Conservation (phyloP, 305 asterid genomes). For the Caryopteris hybrid region DNA sequence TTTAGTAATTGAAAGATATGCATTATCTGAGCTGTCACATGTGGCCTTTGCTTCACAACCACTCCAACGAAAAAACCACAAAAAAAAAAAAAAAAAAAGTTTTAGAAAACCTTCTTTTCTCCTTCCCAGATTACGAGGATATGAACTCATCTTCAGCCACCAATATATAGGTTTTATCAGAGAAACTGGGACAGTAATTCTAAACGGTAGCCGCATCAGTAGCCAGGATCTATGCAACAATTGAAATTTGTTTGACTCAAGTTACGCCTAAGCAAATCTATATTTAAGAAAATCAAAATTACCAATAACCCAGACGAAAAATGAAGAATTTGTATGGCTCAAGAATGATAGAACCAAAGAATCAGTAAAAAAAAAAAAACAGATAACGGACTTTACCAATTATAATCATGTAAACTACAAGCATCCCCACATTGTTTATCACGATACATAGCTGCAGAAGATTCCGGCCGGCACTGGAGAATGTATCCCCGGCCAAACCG, state of each 20-base stretch:
- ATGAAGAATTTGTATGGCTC: neutral
- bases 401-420: conserved; percentile 81
- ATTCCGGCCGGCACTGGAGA: conserved; percentile 56
- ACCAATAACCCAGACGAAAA: neutral
- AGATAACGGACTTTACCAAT: conserved; percentile 40
- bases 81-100: neutral
- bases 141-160: neutral
- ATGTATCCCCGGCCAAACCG: conserved; percentile 59
- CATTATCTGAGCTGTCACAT: conserved; percentile 21
- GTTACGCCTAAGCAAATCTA: neutral
- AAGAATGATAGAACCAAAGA: neutral
- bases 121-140: neutral
- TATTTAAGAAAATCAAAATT: neutral
- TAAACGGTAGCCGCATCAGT: neutral
- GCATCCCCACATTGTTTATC: conserved; percentile 63
- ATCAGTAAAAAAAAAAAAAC: neutral
- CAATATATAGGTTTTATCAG: neutral
- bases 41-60: conserved; percentile 20
- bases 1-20: conserved; percentile 14
- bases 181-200: neutral
- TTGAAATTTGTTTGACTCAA: neutral
- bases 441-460: conserved; percentile 63
- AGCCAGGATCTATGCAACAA: neutral
- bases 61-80: conserved; percentile 10
- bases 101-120: neutral